Evolutionary conservation across 2,329 filamentous ascomycete genomes (phyloP).

Genomic region (Claviceps monticola): DNA sequence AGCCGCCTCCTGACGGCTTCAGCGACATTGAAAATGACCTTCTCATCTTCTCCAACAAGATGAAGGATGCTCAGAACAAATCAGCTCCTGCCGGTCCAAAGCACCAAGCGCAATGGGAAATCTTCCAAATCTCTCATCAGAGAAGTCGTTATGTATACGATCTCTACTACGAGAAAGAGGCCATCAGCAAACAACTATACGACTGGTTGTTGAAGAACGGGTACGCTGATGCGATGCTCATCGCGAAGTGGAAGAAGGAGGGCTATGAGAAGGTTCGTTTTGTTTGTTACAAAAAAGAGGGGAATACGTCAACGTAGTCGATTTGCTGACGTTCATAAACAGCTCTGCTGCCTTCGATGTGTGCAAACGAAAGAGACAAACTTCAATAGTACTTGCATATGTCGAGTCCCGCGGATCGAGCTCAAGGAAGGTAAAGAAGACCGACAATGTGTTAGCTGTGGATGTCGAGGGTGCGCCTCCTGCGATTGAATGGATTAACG

Average conservation of each 20-base stretch:
- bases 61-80: slow-evolving; percentile 90
- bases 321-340: slow-evolving; percentile 19
- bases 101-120: slow-evolving; percentile 89
- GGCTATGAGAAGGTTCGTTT: slow-evolving; percentile 87
- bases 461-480: slow-evolving; percentile 80
- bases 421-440: slow-evolving; percentile 73
- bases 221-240: slow-evolving; percentile 88
- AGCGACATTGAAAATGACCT: slow-evolving; percentile 79
- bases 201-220: slow-evolving; percentile 95
- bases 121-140: slow-evolving; percentile 95
- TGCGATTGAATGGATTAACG: slow-evolving; percentile 45
- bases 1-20: slow-evolving; percentile 75
- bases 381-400: slow-evolving; percentile 95
- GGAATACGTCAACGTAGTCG: slow-evolving; percentile 4
- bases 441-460: slow-evolving; percentile 89
- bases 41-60: slow-evolving; percentile 75
- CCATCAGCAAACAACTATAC: slow-evolving; percentile 82
- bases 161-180: slow-evolving; percentile 94
- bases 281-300: slow-evolving; percentile 11
- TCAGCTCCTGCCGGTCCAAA: slow-evolving; percentile 66
- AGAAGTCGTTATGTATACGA: slow-evolving; percentile 90
- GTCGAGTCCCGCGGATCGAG: slow-evolving; percentile 78
- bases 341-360: slow-evolving; percentile 83
- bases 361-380: slow-evolving; percentile 99
- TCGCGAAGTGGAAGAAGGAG: slow-evolving; percentile 99